Base-by-base conservation (phyloP, 768 basidiomycete species). In the Coprinellus micaceus region DNA sequence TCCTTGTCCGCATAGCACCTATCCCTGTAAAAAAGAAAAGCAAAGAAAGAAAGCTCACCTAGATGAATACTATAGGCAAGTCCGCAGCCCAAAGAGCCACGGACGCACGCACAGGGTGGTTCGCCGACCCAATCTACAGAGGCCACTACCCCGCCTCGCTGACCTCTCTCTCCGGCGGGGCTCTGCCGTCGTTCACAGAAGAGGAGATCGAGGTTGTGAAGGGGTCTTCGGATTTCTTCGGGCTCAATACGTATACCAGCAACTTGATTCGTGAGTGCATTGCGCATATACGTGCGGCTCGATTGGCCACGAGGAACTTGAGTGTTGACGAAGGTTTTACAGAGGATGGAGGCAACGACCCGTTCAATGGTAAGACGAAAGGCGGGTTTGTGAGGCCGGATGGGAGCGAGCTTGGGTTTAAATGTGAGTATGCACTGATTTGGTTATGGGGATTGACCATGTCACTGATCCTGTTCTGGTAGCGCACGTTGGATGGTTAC, bases 211-310 rank as follows among this genome's bases (percentile, higher is more conserved):
- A 67, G 1, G 67, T 86, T 17, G 81, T 87, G 37, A 77, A 80
- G 41, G 82, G 81, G 33, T 85, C 82, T 0, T 82, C 83, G 4
- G 85, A 84, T 64, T 87, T 86, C 70, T 83, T 84, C 61, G 85
- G 85, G 5, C 71, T 85, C 69, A 86, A 86, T 65, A 83, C 83
- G 1, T 86, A 87, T 62, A 82, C 84, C 6, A 83, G 78, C 10
- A 81, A 83, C 52, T 69, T 86, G 45, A 76, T 78, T 65, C 72
- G 84, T 84, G 58, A 68, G 81, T 68, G 5, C 25, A 17, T 47
- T 22, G 19, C 40, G 29, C 12, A 44, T 24, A 25, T 19, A 15
- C 7, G 40, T 30, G 22, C 29, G 30, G 3, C 21, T 47, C 30
- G 17, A 13, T 21, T 53, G 12, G 44, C 17, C 13, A 30, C 12